Evolutionary conservation across 179 eudicot species (phyloP), one percentile per base, ranked within the genome.

Genomic region (Silene vulgaris): DNA sequence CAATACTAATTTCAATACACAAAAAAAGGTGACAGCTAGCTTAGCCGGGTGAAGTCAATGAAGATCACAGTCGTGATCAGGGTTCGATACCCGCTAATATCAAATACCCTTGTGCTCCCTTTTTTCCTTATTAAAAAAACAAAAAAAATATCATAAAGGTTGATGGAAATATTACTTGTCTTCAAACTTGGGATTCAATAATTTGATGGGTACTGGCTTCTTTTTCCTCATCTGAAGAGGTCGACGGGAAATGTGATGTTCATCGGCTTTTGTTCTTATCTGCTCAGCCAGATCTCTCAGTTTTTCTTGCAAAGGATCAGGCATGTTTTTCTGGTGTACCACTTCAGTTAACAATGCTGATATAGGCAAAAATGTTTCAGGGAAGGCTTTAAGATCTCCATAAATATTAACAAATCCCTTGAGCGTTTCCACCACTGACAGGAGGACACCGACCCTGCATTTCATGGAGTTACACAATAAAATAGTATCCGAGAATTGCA

Each of bases 361-460:
- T 62, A 86, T 75, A 14, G 96, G 93, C 75, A 69, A 67, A 75
- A 92, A 90, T 70, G 87, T 79, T 71, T 92, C 97, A 3, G 97
- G 97, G 73, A 95, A 93, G 64, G 97, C 89, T 48, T 76, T 85
- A 23, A 95, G 85, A 50, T 88, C 91, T 71, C 82, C 88, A 54
- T 84, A 86, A 16, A 87, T 62, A 19, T 63, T 68, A 28, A 85
- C 84, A 77, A 88, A 95, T 66, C 97, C 97, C 40, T 62, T 74
- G 0, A 92, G 86, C 63, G 88, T 87, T 76, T 89, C 96, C 65
- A 86, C 78, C 73, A 88, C 82, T 5, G 93, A 87, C 23, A 80
- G 74, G 70, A 95, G 90, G 76, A 87, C 80, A 78, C 91, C 86
- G 60, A 87, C 93, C 92, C 99, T 95, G 96, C 82, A 84, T 62